Evolutionary conservation across 352 stramenopile species (phyloP), one percentile per base, ranked within the genome.

Genomic region (Aphanomyces cochlioides): DNA sequence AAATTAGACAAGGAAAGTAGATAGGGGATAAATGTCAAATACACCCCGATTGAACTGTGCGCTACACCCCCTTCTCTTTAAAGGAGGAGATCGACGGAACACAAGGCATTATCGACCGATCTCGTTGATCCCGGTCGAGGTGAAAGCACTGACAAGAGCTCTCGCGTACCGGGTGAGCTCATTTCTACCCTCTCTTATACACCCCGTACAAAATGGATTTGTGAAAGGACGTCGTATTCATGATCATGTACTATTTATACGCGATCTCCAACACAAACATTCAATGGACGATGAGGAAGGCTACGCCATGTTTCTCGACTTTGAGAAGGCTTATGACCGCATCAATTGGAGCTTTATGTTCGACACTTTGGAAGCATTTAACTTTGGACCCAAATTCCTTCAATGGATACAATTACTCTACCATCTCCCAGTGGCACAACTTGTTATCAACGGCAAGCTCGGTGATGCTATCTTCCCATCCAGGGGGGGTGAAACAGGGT

Each of bases 401-500:
- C 1, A 21, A 6, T 76, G 65, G 47, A 40, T 76, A 5, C 21
- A 72, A 3, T 17, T 74, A 3, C 58, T 78, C 5, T 76, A 78
- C 36, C 15, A 28, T 28, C 28, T 28, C 28, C 28, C 28, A 28
- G 28, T 28, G 28, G 28, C 28, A 28, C 28, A 28, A 0, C 28
- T 28, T 28, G 28, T 28, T 36, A 36, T 78, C 4, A 76, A 77
- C 45, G 36, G 50, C 8, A 58, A 10, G 50, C 50, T 58, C 50
- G n/a, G 50, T 34, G 8, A 58, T 10, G 50, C 50, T 34, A 58
- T 4, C 50, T 58, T 67, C 0, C 45, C 59, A 54, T 38, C 59
- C 5, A 48, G 74, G 10, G 70, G n/a, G 70, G 10, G 69, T 78
- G 1, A 78, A 78, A 47, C 74, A 78, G 41, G 74, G 57, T 4